A percentile compares a stretch with the other conserved stretches of the same genome.
These are phyloP conservation scores for Trypanosoma cruzi DNA, from an alignment of 208 protist genomes.

Conservation along the genomic window DNA sequence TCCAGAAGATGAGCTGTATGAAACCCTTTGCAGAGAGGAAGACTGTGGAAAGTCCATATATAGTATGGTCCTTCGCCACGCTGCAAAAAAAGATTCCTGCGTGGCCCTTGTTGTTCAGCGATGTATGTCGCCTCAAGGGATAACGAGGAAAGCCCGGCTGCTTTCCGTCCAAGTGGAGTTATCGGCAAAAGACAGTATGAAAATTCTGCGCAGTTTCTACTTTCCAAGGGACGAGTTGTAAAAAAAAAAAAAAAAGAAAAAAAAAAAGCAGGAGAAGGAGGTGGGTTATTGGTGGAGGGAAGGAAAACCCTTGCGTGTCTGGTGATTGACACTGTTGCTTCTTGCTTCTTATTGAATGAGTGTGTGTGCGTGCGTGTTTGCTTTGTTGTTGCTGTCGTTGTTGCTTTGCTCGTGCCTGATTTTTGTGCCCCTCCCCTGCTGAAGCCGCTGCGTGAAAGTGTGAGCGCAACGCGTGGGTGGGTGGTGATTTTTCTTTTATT, in stretches of 20 bases:
- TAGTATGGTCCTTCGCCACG: conserved; percentile 9
- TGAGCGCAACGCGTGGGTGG: neutral
- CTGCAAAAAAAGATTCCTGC: conserved; percentile 7
- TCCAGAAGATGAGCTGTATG: conserved; percentile 22
- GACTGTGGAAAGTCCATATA: conserved; percentile 1
- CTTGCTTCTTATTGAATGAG: neutral
- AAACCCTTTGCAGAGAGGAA: neutral
- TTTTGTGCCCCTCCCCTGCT: neutral
- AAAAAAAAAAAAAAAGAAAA: neutral
- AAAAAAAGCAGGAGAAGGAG: too few species aligned
- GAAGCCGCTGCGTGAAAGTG: neutral
- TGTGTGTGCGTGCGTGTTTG: too few species aligned
- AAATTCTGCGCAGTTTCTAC: conserved; percentile 25
- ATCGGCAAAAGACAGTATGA: neutral
- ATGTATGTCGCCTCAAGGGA: conserved; percentile 9
- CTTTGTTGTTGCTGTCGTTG: conserved; percentile 4
- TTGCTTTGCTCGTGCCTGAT: conserved; percentile 1
- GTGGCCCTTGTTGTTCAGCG: conserved; percentile 21
- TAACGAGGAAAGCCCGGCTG: conserved; percentile 22
- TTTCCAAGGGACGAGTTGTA: conserved; percentile 35
- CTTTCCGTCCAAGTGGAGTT: conserved; percentile 26
- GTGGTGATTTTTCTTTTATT: neutral
- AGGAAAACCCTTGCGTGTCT: neutral
- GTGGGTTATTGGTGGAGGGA: too few species aligned
- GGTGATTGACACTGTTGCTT: neutral